Evolutionary conservation across 2,329 filamentous ascomycete genomes (phyloP), one percentile per base, ranked within the genome.

Genomic region (Ilyonectria sp.): DNA sequence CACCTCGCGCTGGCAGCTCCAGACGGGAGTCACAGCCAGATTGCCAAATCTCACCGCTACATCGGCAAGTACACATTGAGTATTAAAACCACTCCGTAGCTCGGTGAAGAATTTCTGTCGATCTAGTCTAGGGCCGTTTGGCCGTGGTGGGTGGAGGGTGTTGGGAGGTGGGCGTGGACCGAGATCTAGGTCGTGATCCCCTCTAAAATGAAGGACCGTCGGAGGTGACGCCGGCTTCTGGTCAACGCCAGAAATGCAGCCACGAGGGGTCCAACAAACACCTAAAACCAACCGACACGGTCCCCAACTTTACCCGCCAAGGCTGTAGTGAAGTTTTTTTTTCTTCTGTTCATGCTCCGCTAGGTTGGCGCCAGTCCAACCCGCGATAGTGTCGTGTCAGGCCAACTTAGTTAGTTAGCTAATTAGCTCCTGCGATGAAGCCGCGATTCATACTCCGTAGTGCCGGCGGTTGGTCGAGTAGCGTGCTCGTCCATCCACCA

Each of bases 401-500:
- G 50, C 33, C 19, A 53, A 21, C 50, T 35, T 53, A 35, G 29
- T 52, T 52, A 52, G 26, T 33, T 53, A 46, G 9, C 19, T 13
- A 53, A 19, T 35, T 35, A 19, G 40, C 40, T 43, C 40, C 7
- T n/a, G 17, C 40, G 50, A 33, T 31, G 10, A 53, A 53, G 21
- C 50, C 50, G 50, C 31, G n/a, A 35, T 53, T 53, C 50, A 53
- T 35, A 37, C 10, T 37, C 9, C 37, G 11, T 40, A 53, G 29
- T 33, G 50, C 50, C 31, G 31, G 19, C 31, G 31, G 19, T 10
- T 53, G n/a, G n/a, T 23, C 50, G 50, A 53, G 57, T 65, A 47
- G 62, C 62, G 56, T 49, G 19, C 6, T 56, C 23, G 33, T 56
- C 52, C 43, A 31, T 49, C 19, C 43, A 26, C n/a, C 43, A 31